phyloP scores from a whole-genome alignment of 805 yeast species.

The Teunomyces aglyptinius region DNA sequence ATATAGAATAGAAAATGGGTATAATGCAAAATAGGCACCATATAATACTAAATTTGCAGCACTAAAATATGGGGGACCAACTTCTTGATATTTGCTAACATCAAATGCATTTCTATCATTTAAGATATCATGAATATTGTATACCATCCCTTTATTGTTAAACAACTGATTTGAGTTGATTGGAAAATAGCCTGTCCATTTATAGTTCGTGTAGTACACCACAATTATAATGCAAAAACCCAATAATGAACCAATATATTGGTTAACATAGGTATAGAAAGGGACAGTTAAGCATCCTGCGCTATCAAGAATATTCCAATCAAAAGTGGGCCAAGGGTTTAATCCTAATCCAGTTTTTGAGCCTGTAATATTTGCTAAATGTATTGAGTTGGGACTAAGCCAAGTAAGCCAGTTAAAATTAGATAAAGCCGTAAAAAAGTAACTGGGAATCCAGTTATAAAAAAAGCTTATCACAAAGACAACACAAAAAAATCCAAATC shows the following conservation, averaged over 20 bases:
- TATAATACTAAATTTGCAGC: slow-evolving; percentile 61
- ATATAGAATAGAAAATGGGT: slow-evolving; percentile 55
- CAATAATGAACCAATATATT: slow-evolving; percentile 34
- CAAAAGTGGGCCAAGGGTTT: slow-evolving; percentile 43
- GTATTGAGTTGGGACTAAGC: slow-evolving; percentile 39
- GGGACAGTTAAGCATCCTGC: slow-evolving; percentile 42
- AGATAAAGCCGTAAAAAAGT: slow-evolving; percentile 38
- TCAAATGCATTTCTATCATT: slow-evolving; percentile 46
- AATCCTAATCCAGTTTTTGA: slow-evolving; percentile 38
- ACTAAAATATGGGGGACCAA: slow-evolving; percentile 65
- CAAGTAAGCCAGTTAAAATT: slow-evolving; percentile 47
- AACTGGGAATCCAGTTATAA: slow-evolving; percentile 44
- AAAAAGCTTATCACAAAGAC: slow-evolving; percentile 32
- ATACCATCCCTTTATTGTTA: slow-evolving; percentile 50
- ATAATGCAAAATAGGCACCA: slow-evolving; percentile 54
- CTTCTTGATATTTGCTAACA: slow-evolving; percentile 42
- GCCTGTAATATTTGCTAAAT: slow-evolving; percentile 39
- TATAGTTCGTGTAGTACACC: slow-evolving; percentile 46
- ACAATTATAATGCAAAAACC: slow-evolving; percentile 32
- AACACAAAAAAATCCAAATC: slow-evolving; percentile 38
- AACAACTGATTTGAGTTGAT: slow-evolving; percentile 51
- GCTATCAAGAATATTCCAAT: slow-evolving; percentile 41
- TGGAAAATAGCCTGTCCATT: slow-evolving; percentile 51
- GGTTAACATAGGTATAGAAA: slow-evolving; percentile 42
- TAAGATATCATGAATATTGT: slow-evolving; percentile 46